Percentiles rank a stretch among this genome's conserved stretches.
Conservation (phyloP, 192 early-diverging fungal species). For the Gamsiella multidivaricata region DNA sequence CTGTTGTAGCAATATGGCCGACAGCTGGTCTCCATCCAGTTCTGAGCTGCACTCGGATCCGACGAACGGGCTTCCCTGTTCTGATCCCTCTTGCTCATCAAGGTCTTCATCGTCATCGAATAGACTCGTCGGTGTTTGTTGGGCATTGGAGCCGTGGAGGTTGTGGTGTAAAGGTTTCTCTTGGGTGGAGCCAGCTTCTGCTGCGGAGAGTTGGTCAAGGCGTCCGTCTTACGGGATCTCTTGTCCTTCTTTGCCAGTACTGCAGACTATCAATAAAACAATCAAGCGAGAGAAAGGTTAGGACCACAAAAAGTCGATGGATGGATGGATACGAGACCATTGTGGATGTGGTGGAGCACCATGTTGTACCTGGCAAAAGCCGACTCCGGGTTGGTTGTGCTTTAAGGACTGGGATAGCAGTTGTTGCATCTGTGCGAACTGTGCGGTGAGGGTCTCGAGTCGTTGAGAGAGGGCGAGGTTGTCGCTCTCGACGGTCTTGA, state of each 20-base stretch:
- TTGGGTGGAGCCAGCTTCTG: constrained; percentile 54
- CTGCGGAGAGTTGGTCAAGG: constrained; percentile 56
- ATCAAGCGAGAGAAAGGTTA: not conserved
- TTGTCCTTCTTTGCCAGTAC: constrained; percentile 58
- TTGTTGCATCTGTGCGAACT: constrained; percentile 57
- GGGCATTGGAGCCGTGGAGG: constrained; percentile 3
- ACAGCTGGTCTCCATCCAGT: constrained; percentile 55
- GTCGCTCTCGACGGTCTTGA: constrained; percentile 64
- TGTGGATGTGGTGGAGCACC: no score
- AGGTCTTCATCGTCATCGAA: constrained; percentile 56
- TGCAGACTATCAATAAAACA: constrained; percentile 36
- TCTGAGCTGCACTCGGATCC: constrained; percentile 51
- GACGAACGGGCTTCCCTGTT: constrained; percentile 53
- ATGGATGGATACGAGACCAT: constrained; percentile 5
- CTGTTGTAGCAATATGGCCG: constrained; percentile 53
- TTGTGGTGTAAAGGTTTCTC: constrained; percentile 41
- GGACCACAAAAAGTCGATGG: not conserved
- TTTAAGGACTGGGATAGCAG: constrained; percentile 38
- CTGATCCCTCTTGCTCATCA: constrained; percentile 40
- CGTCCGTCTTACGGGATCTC: constrained; percentile 14
- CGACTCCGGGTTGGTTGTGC: constrained; percentile 48
- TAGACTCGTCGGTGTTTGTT: constrained; percentile 48
- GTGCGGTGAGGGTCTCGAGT: constrained; percentile 46
- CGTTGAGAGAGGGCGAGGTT: constrained; percentile 50
- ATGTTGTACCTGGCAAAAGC: constrained; percentile 60